Base-by-base conservation (phyloP, 2,329 filamentous ascomycete genomes). In the Penicillium sp. region DNA sequence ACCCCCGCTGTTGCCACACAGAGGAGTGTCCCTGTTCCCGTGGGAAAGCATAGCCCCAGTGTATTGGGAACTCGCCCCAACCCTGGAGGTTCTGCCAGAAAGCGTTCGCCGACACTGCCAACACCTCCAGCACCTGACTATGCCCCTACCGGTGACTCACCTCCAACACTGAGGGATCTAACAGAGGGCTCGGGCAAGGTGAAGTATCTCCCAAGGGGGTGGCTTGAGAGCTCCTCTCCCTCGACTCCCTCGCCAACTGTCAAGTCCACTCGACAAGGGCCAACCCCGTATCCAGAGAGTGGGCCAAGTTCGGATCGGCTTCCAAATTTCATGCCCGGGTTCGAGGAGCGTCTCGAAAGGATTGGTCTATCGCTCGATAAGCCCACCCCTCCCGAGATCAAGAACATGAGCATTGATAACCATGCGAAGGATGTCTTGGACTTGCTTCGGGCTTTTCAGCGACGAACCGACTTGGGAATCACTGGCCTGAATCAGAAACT, bases 281-380 rank as follows among this genome's bases (percentile, higher is more conserved):
- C 28, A 7, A 51, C 49, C 42, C 26, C n/a, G n/a, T 55, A 47
- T 33, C 30, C 8, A 2, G 47, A 44, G 13, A 15, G 33, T 13
- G 42, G 61, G 5, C 2, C 37, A 17, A 38, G 37, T 8, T n/a
- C 45, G 12, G 30, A 15, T 3, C 44, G 53, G 4, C 19, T 45
- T 13, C 12, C 53, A 7, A 33, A 54, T 22, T 50, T 50, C 13
- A 37, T 67, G 15, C 57, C 63, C 2, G 58, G 63, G 1, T 57
- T 64, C n/a, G 55, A 54, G 12, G 63, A 67, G 42, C 63, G 64
- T 24, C 54, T 64, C n/a, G 47, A 63, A 5, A 57, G 63, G n/a
- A 30, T 35, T 13, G 53, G 54, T 10, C 24, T 56, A 2, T 42
- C 53, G 2, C 24, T 40, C 8, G 44, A 54, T 5, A 28, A 50